phyloP scores from a whole-genome alignment of 1,284 basidiomycete genomes.

The Sparassis latifolia region DNA sequence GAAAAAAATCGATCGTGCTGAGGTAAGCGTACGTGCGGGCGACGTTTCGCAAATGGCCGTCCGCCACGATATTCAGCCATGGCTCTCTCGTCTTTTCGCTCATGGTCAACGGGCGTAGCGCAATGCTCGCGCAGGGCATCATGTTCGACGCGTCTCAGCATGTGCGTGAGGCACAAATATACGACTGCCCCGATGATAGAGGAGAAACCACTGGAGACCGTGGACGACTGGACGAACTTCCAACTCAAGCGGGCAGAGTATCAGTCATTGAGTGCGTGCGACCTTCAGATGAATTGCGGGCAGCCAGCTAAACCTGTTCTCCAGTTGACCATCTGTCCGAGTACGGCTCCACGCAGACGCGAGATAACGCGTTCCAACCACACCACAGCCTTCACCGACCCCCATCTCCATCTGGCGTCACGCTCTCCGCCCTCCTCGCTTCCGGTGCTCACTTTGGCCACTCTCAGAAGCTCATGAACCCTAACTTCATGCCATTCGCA shows the following conservation, averaged over 20 bases:
- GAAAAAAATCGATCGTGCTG: constrained; percentile 36
- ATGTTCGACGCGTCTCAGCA: neutral
- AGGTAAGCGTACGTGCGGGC: constrained; percentile 19
- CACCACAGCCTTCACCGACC: constrained; percentile 70
- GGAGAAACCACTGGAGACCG: constrained; percentile 34
- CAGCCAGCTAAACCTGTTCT: constrained; percentile 3
- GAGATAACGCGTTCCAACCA: constrained; percentile 67
- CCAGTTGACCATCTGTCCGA: constrained; percentile 61
- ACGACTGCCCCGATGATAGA: constrained; percentile 10
- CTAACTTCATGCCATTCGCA: constrained; percentile 88
- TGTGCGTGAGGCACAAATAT: no score
- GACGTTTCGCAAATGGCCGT: constrained; percentile 22
- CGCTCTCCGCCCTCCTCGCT: constrained; percentile 87
- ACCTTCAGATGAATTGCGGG: neutral
- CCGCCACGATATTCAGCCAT: constrained; percentile 22
- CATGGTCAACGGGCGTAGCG: constrained; percentile 34
- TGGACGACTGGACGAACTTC: constrained; percentile 60
- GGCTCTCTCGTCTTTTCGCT: constrained; percentile 32
- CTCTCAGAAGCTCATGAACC: constrained; percentile 74
- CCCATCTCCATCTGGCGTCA: constrained; percentile 53
- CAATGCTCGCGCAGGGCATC: constrained; percentile 24
- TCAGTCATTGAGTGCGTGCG: constrained; percentile 45
- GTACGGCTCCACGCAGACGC: constrained; percentile 75
- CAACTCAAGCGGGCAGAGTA: constrained; percentile 51
- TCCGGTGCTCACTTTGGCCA: constrained; percentile 95